Base-by-base conservation (phyloP, 1,284 basidiomycete genomes). In the Cutaneotrichosporon cavernicola region DNA sequence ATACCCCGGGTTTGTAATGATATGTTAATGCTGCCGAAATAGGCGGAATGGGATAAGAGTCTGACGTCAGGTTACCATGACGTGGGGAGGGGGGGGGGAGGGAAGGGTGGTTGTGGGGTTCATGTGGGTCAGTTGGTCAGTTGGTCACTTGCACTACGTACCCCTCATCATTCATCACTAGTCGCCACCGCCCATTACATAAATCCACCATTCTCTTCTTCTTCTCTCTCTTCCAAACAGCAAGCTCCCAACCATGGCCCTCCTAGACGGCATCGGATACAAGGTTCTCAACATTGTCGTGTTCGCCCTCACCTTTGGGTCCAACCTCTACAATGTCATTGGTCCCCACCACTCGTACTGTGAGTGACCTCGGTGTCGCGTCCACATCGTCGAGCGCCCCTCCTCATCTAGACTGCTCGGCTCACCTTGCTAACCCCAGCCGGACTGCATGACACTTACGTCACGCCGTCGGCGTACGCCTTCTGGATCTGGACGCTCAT, bases 271-370 rank as follows among this genome's bases (percentile, higher is more conserved):
- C 30, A 85, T 93, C 67, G 72, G 18, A 47, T 16, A 38, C 16
- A 63, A 83, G 88, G 83, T 94, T 70, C 81, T 87, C 71, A 97
- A 97, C 80, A 83, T 95, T 49, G 56, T 67, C n/a, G 65, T 69
- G 58, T 73, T 64, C 60, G 58, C 58, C 1, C 51, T 65, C 55
- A 47, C 46, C 18, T 60, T 65, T 49, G 56, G 66, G 34, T 58
- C 63, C 30, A 64, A 68, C 59, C 58, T 68, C 61, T 96, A 94
- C 84, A 88, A 88, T 52, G 85, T 92, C 66, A 87, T 91, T 2
- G 85, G 87, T 0, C 89, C 89, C 0, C 83, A 85, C 52, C 86
- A 86, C 72, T 84, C 88, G 62, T 78, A 77, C 67, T 71, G 74
- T 74, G 55, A 60, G 69, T 64, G 2, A 52, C 18, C 30, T 16